Evolutionary conservation across 306 rosid genomes (phyloP), one percentile per base, ranked within the genome.

Genomic region (Lathyrus oleraceus): DNA sequence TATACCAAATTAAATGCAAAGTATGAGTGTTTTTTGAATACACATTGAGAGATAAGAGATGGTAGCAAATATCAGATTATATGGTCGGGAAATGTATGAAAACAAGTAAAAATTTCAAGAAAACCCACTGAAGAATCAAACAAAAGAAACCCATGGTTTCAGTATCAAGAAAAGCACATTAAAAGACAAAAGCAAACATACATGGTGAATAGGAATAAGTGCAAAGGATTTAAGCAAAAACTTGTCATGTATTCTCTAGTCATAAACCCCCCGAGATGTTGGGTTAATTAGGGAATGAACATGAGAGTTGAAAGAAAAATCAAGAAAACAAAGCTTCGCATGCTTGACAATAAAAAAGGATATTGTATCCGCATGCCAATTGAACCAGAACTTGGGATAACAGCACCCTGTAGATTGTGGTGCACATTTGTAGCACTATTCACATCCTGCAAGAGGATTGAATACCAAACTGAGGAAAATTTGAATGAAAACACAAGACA

Each of bases 321-420:
- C 19, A 59, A 17, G 56, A 52, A 78, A 56, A 71, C 14, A 47
- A 15, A 71, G 32, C 9, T 54, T 69, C 38, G 49, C 69, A 25
- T 69, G 14, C 51, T 52, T 35, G 69, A 71, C 16, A 81, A 17
- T 51, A 65, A 44, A 70, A 80, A 87, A 91, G 97, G 99, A 95
- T 95, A 95, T 85, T 95, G 99, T 87, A 95, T 95, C 71, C 99
- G 88, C 99, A 95, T 95, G 86, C 99, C 99, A 67, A 95, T 88
- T 14, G 97, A 89, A 56, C 99, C 99, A 53, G 99, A 95, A 83
- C 99, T 95, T 49, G 95, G 97, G 65, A 91, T 91, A 81, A 95
- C 97, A 40, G 96, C 99, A 71, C 99, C 99, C 87, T 95, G 99
- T 82, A 95, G 81, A 85, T 47, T 87, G 59, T 83, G 97, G 84